Conservation (phyloP, 108 stramenopile species). For the Fistulifera pelliculosa region DNA sequence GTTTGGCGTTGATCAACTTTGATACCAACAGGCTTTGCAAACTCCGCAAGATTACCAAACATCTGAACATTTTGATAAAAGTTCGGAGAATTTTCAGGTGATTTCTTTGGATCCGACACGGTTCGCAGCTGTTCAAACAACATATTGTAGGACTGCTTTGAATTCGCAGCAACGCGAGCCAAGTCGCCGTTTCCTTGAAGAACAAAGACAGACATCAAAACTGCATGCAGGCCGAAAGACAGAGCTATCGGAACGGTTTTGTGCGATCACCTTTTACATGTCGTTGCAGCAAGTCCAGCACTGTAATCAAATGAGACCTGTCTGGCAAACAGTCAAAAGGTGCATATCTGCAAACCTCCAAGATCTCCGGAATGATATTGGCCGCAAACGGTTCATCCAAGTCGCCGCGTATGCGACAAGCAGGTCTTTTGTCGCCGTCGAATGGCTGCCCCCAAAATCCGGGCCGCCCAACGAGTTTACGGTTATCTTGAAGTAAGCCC, state of each 20-base stretch:
- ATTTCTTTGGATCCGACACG: background rate
- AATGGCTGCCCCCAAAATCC: background rate
- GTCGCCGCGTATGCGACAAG: background rate
- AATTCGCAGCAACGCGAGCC: background rate
- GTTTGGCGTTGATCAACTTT: too few relatives aligned
- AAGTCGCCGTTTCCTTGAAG: slow-evolving; percentile 12
- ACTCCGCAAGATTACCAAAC: background rate
- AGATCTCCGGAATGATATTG: background rate
- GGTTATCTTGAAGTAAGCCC: background rate
- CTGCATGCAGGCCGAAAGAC: slow-evolving; percentile 10
- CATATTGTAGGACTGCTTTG: slow-evolving; percentile 5
- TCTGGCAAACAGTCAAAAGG: background rate
- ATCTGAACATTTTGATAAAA: background rate
- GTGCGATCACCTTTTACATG: background rate
- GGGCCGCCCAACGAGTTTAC: background rate
- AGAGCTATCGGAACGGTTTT: slow-evolving; percentile 6
- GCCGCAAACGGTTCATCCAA: background rate
- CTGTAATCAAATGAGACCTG: background rate
- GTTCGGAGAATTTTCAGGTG: background rate
- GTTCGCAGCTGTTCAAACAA: slow-evolving; percentile 4
- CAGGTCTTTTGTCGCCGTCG: background rate
- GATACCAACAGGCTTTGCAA: background rate
- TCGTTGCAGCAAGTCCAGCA: background rate
- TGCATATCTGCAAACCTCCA: slow-evolving; percentile 1
- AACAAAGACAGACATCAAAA: slow-evolving; percentile 7